Conservation (phyloP, 305 asterid genomes). For the Fraxinus albicans region DNA sequence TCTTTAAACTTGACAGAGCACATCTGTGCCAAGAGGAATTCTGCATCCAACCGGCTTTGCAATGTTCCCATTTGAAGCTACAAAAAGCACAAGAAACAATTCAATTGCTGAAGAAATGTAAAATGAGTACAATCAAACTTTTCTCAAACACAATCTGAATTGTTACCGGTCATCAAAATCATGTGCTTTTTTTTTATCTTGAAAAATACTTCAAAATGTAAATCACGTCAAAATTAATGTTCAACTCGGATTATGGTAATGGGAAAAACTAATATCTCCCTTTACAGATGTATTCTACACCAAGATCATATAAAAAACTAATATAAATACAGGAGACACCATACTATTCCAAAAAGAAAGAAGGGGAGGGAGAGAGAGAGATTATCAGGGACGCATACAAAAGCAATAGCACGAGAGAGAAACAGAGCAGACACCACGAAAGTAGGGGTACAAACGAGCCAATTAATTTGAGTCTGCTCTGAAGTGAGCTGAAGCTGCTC, state of each 20-base stretch:
- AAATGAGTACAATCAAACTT: neutral
- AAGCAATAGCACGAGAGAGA: neutral
- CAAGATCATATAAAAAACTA: neutral
- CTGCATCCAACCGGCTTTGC: slow-evolving; percentile 97
- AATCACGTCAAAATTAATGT: neutral
- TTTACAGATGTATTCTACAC: neutral
- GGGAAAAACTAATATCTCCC: neutral
- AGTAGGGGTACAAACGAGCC: neutral
- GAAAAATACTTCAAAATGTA: neutral
- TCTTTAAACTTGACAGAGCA: slow-evolving; percentile 98
- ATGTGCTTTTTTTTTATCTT: neutral
- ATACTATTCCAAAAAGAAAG: neutral
- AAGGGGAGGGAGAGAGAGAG: neutral
- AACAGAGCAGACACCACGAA: neutral
- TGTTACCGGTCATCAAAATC: neutral
- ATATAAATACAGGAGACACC: neutral
- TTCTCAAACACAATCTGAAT: neutral
- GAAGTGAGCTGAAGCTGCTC: neutral
- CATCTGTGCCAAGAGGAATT: slow-evolving; percentile 94
- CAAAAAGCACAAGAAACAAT: slow-evolving; percentile 21
- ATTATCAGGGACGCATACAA: neutral
- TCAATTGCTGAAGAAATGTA: neutral
- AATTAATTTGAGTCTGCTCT: neutral
- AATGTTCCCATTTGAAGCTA: slow-evolving; percentile 93
- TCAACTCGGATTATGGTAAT: neutral